Evolutionary conservation across 2,329 filamentous ascomycete genomes (phyloP).

Genomic region (Hypoxylon sp.): DNA sequence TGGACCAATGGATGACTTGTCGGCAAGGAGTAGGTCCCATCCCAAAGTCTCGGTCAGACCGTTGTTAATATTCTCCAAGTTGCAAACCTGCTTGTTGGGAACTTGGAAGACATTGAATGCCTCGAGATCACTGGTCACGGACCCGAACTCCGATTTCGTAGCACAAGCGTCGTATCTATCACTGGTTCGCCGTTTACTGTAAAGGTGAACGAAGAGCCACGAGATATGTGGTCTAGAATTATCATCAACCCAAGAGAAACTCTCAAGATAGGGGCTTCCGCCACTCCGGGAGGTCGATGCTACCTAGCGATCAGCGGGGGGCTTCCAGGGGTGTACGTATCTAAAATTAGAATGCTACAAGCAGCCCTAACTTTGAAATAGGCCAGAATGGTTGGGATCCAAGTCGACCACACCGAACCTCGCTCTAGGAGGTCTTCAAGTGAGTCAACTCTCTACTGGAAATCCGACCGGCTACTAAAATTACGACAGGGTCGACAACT

Average conservation of each 20-base stretch:
- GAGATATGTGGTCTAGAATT: conserved; percentile 44
- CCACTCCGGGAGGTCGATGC: conserved; percentile 51
- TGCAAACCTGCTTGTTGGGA: conserved; percentile 54
- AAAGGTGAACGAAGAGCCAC: conserved; percentile 44
- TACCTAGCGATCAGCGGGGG: conserved; percentile 55
- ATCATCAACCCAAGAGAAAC: conserved; percentile 46
- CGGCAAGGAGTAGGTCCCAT: conserved; percentile 39
- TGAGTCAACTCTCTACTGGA: conserved; percentile 9
- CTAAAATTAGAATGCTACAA: conserved; percentile 52
- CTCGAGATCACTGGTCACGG: conserved; percentile 55
- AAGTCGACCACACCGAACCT: conserved; percentile 41
- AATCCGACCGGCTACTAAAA: conserved; percentile 5
- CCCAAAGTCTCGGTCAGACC: no score
- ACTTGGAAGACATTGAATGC: conserved; percentile 48
- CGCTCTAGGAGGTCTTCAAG: conserved; percentile 39
- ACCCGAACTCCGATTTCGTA: conserved; percentile 54
- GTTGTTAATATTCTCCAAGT: conserved; percentile 22
- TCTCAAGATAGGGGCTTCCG: conserved; percentile 31
- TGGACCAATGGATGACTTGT: conserved; percentile 58
- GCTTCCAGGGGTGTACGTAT: conserved; percentile 52
- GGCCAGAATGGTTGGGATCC: conserved; percentile 40
- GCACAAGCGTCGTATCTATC: conserved; percentile 51
- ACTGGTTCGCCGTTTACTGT: conserved; percentile 50
- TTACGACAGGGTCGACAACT: conserved; percentile 33
- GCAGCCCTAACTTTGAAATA: conserved; percentile 30